These are phyloP conservation scores for Citrus hindsii DNA, from an alignment of 345 rosid species.

Conservation along the genomic window DNA sequence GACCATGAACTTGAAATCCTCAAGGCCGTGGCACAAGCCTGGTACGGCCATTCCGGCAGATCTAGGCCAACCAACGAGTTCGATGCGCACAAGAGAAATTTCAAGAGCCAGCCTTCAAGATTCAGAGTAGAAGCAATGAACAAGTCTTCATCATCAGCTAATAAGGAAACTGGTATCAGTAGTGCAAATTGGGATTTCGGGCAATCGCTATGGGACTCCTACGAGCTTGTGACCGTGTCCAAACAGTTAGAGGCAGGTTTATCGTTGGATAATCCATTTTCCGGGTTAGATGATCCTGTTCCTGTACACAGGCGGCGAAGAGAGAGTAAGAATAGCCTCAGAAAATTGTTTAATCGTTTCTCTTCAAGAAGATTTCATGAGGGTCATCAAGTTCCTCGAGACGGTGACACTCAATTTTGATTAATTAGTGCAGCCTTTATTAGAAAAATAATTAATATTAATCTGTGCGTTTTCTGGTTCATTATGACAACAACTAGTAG, in stretches of 20 bases:
- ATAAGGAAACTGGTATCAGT: neutral
- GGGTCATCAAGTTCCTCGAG: slow-evolving; percentile 10
- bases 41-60: slow-evolving; percentile 57
- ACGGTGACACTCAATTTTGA: slow-evolving; percentile 12
- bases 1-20: slow-evolving; percentile 49
- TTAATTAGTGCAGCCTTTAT: neutral
- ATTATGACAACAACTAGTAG: too few relatives aligned
- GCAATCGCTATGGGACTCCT: slow-evolving; percentile 72
- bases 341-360: slow-evolving; percentile 52
- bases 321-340: slow-evolving; percentile 62
- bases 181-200: slow-evolving; percentile 55
- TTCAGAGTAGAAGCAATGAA: slow-evolving; percentile 62
- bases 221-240: slow-evolving; percentile 63
- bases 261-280: slow-evolving; percentile 33
- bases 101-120: slow-evolving; percentile 54
- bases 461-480: too few relatives aligned
- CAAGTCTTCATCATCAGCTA: slow-evolving; percentile 20
- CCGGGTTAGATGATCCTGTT: slow-evolving; percentile 9
- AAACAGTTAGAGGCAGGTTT: slow-evolving; percentile 60
- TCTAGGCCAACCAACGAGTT: slow-evolving; percentile 43
- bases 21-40: slow-evolving; percentile 89
- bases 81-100: slow-evolving; percentile 42
- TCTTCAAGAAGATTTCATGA: slow-evolving; percentile 49
- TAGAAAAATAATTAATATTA: too few relatives aligned
- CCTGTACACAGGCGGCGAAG: slow-evolving; percentile 15